phyloP scores from a whole-genome alignment of 306 rosid species.

The Pueraria montana region DNA sequence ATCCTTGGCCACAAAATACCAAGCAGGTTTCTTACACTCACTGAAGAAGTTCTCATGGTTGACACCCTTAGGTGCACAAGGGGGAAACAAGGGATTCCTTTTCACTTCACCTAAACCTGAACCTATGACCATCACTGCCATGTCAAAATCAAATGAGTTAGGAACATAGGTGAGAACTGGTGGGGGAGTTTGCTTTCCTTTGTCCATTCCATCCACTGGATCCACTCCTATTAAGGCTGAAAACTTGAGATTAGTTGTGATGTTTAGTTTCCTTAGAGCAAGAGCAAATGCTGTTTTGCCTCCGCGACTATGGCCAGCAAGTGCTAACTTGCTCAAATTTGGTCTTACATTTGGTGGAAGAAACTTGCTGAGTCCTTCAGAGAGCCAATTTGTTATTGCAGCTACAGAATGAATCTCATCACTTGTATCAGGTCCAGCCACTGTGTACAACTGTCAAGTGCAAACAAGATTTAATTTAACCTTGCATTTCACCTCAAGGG shows the following conservation, averaged over 20 bases:
- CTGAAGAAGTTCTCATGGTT: conserved; percentile 78
- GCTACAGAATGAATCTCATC: conserved; percentile 71
- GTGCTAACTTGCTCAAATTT: conserved; percentile 65
- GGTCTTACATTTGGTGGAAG: conserved; percentile 69
- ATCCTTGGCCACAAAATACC: conserved; percentile 74
- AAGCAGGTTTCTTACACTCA: conserved; percentile 72
- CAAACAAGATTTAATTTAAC: conserved; percentile 17
- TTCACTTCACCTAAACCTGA: conserved; percentile 73
- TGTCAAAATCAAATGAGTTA: conserved; percentile 65
- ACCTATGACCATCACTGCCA: conserved; percentile 77
- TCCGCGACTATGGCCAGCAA: conserved; percentile 88
- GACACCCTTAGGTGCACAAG: conserved; percentile 86
- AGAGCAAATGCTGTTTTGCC: conserved; percentile 89
- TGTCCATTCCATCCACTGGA: conserved; percentile 89
- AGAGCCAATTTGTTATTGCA: conserved; percentile 75
- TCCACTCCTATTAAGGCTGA: conserved; percentile 86
- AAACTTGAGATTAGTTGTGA: conserved; percentile 57
- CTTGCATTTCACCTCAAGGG: neutral
- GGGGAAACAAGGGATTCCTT: conserved; percentile 70
- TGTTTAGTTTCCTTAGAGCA: conserved; percentile 59
- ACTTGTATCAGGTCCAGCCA: conserved; percentile 75
- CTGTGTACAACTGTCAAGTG: conserved; percentile 63
- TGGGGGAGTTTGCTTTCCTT: conserved; percentile 85
- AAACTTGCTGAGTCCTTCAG: conserved; percentile 59
- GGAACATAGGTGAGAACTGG: conserved; percentile 80